Evolutionary conservation across 2,329 filamentous ascomycete genomes (phyloP).

Genomic region (Coniochaeta ligniaria): DNA sequence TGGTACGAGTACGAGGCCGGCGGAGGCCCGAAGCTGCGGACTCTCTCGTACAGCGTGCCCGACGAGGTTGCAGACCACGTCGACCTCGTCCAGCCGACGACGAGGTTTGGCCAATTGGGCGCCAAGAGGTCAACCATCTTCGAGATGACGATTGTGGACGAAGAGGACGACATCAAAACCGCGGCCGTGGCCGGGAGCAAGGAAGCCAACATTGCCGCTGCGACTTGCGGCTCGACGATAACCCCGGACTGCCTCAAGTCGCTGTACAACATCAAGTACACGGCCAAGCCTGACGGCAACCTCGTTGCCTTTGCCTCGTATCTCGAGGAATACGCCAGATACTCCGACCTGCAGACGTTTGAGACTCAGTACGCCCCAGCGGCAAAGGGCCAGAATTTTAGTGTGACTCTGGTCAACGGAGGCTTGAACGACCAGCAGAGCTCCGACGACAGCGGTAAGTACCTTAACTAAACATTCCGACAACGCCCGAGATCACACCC

Average conservation of each 20-base stretch:
- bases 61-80: constrained; percentile 44
- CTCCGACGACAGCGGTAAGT: constrained; percentile 22
- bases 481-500: not conserved
- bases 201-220: constrained; percentile 9
- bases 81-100: constrained; percentile 59
- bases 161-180: constrained; percentile 9
- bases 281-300: constrained; percentile 17
- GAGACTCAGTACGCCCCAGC: constrained; percentile 43
- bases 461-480: not conserved
- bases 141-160: constrained; percentile 21
- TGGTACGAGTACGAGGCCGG: constrained; percentile 41
- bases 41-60: constrained; percentile 54
- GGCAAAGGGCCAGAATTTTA: constrained; percentile 44
- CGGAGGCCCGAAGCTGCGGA: constrained; percentile 39
- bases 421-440: constrained; percentile 42
- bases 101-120: constrained; percentile 46
- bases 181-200: constrained; percentile 3
- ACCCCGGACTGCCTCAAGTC: constrained; percentile 40
- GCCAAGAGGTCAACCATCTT: constrained; percentile 33
- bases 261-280: constrained; percentile 40
- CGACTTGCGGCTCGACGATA: constrained; percentile 29
- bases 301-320: constrained; percentile 32
- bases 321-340: constrained; percentile 39
- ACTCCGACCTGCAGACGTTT: constrained; percentile 43
- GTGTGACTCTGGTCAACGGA: constrained; percentile 46